These are phyloP conservation scores for Eimeria tenella DNA, from an alignment of 169 alveolate genomes.

Conservation along the genomic window DNA sequence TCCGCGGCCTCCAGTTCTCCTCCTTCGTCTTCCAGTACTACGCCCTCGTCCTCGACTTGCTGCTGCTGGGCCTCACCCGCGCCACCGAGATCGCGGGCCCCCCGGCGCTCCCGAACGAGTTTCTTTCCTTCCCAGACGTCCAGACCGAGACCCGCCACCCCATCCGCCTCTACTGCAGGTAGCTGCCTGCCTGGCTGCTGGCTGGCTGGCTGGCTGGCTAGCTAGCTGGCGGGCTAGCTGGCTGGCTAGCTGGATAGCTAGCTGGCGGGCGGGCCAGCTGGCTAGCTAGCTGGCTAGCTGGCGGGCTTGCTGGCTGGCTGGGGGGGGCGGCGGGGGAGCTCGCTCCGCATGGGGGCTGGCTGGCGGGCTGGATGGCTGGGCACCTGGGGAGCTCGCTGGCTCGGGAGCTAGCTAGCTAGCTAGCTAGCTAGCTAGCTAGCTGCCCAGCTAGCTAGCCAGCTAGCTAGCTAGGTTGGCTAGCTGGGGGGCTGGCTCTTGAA, in stretches of 20 bases:
- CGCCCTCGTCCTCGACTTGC: constrained; percentile 94
- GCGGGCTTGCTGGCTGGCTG: neutral
- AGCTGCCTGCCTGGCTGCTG: neutral
- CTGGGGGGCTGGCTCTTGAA: neutral
- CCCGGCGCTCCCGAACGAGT: constrained; percentile 97
- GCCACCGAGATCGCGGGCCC: constrained; percentile 99
- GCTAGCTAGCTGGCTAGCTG: neutral
- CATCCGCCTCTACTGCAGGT: constrained; percentile 93
- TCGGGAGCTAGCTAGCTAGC: neutral
- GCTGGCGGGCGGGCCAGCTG: neutral
- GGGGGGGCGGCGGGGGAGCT: neutral
- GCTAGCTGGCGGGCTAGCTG: neutral
- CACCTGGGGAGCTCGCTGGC: neutral
- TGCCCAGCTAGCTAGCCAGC: neutral
- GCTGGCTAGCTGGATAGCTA: neutral
- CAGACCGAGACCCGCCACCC: constrained; percentile 98
- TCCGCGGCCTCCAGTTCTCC: constrained; percentile 98
- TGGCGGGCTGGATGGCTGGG: neutral
- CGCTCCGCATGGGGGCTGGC: neutral
- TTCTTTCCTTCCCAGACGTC: constrained; percentile 95
- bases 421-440: neutral
- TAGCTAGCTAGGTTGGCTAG: neutral
- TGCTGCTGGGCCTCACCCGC: constrained; percentile 98
- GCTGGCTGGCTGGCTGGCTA: neutral
- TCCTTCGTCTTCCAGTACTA: constrained; percentile 96